Evolutionary conservation across 1,284 basidiomycete species (phyloP), one percentile per base, ranked within the genome.

Genomic region (Rhodotorula sp.): DNA sequence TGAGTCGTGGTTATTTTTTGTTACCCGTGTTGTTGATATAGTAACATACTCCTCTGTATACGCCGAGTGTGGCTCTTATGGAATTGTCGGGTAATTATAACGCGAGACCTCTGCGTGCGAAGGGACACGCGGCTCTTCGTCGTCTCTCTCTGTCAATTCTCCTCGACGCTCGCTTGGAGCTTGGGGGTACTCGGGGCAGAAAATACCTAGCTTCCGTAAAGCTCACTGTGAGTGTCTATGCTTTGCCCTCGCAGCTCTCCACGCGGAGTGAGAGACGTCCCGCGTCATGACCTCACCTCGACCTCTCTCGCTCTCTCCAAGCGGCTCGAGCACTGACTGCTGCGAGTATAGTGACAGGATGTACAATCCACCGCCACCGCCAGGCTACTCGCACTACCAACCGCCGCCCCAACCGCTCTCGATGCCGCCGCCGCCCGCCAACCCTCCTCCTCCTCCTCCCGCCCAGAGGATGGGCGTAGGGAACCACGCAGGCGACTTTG

Each of bases 401-500:
- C 63, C 66, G 2, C 56, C 58, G 10, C 69, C 69, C 1, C 70
- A 71, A 20, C 70, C 70, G 3, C 4, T 71, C n/a, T 14, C 29
- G n/a, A 48, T 14, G 60, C 29, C 46, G 20, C 29, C 46, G 20
- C 14, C 60, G 48, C 23, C 47, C 20, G 26, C 47, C 10, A n/a
- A 14, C 16, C 15, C 60, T 15, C 20, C 48, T 26, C 62, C 62
- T 2, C 56, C 56, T 26, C 62, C 62, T 2, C 56, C 56, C 20
- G 29, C 54, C 21, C 34, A 5, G 34, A 34, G 23, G 18, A 61
- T 61, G 31, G 48, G 56, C 43, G 65, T 62, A 21, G 65, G 69
- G 10, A 18, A n/a, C 10, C 58, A 48, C 31, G 48, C 64, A 14
- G 66, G 64, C 23, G 70, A 72, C 60, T 72, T 72, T 57, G 59